Percentiles rank a stretch among this genome's conserved stretches.
phyloP scores from a whole-genome alignment of 2,329 filamentous ascomycete genomes.

The Coniochaeta sp. region DNA sequence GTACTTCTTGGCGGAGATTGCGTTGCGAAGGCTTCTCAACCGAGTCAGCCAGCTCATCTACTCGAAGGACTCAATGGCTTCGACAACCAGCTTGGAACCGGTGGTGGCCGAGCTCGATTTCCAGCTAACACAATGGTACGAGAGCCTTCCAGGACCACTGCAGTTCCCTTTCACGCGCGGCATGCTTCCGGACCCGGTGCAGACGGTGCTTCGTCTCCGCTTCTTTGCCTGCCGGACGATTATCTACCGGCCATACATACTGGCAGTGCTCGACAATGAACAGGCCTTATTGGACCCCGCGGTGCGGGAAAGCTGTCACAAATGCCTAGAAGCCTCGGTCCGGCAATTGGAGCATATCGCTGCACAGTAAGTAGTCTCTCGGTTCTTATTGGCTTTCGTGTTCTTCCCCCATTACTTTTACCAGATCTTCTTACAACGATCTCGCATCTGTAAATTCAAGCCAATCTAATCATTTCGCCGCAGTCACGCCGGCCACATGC shows the following conservation, averaged over 20 bases:
- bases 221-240: constrained; percentile 84
- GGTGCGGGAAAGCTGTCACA: constrained; percentile 71
- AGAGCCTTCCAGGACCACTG: constrained; percentile 64
- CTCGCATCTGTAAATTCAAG: constrained; percentile 14
- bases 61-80: constrained; percentile 63
- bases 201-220: constrained; percentile 69
- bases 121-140: constrained; percentile 80
- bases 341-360: constrained; percentile 72
- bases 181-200: constrained; percentile 63
- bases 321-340: constrained; percentile 73
- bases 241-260: constrained; percentile 77
- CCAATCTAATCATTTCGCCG: constrained; percentile 29
- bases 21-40: constrained; percentile 68
- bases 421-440: constrained; percentile 8
- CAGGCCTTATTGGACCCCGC: constrained; percentile 62
- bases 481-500: constrained; percentile 75
- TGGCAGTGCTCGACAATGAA: constrained; percentile 73
- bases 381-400: not conserved
- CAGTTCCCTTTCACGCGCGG: constrained; percentile 69
- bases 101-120: constrained; percentile 76
- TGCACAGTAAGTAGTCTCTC: constrained; percentile 54
- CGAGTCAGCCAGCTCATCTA: constrained; percentile 75
- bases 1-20: constrained; percentile 83
- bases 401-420: not conserved
- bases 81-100: constrained; percentile 66